Conservation (phyloP, 176 grass and related monocot species). For the Carex myosuroides region DNA sequence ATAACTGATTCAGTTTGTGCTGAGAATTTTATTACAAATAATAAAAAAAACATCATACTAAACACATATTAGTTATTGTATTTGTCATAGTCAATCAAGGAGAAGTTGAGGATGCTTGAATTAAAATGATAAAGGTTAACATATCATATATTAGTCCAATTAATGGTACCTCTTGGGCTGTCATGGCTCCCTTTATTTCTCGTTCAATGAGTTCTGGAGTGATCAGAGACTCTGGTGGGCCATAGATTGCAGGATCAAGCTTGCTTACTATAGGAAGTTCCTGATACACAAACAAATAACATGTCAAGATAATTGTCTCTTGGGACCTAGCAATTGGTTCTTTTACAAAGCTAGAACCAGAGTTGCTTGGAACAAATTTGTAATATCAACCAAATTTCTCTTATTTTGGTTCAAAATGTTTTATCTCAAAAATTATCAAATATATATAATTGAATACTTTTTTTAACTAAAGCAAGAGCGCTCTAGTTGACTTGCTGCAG, state of each 20-base stretch:
- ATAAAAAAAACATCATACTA: too few relatives aligned
- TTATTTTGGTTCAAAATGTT: not conserved
- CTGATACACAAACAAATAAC: constrained; percentile 14
- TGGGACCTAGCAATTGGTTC: not conserved
- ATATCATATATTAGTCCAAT: too few relatives aligned
- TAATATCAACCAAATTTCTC: not conserved
- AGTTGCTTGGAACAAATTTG: not conserved
- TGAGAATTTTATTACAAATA: not conserved
- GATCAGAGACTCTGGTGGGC: constrained; percentile 49
- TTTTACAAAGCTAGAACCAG: not conserved
- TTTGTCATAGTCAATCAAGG: not conserved
- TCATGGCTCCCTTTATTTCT: constrained; percentile 45
- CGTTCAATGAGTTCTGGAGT: constrained; percentile 49
- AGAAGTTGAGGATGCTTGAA: not conserved
- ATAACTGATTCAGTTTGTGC: not conserved
- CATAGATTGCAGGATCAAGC: constrained; percentile 70
- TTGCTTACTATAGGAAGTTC: constrained; percentile 75
- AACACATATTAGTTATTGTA: too few relatives aligned
- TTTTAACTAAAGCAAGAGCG: too few relatives aligned
- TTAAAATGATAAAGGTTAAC: not conserved
- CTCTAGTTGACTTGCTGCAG: too few relatives aligned
- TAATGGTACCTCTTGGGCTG: constrained; percentile 30
- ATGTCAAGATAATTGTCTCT: not conserved
- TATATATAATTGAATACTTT: not conserved
- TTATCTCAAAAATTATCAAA: not conserved